These are phyloP conservation scores for Beauveria australis DNA, from an alignment of 2,329 filamentous ascomycete species.

Conservation along the genomic window DNA sequence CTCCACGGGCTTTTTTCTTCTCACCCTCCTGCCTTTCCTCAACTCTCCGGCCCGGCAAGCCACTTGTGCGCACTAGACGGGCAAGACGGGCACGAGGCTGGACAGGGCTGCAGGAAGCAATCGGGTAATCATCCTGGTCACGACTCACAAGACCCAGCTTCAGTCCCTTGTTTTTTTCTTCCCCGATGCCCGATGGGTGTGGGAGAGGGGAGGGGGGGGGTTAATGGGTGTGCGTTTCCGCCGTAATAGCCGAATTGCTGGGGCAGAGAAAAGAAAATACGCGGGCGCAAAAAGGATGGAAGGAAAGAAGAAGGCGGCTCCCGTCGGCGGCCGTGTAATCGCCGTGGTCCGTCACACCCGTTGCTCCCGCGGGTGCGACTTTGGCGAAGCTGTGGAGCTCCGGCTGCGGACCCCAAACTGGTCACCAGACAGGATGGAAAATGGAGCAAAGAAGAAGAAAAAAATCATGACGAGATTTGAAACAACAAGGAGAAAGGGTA, in stretches of 20 bases:
- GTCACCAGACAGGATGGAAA: too few relatives aligned
- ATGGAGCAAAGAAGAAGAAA: too few relatives aligned
- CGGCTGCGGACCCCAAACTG: background rate
- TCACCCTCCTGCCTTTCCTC: background rate
- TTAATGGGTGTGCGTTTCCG: background rate
- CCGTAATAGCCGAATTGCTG: background rate
- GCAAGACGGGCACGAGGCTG: background rate
- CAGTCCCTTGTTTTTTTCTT: background rate
- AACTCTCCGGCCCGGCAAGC: background rate
- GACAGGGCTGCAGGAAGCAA: conserved; percentile 8
- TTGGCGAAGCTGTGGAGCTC: background rate
- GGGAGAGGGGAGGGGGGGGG: too few relatives aligned
- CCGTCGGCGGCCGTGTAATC: background rate
- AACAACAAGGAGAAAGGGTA: too few relatives aligned
- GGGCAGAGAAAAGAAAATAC: background rate
- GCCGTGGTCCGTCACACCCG: background rate
- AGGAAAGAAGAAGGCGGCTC: background rate
- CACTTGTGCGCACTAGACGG: background rate
- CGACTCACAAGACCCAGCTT: background rate
- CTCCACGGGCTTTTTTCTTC: background rate
- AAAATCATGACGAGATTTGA: too few relatives aligned
- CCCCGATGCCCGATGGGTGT: background rate
- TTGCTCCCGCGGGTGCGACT: background rate
- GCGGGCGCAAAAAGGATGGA: background rate
- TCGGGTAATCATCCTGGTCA: background rate